Percentiles rank a stretch among this genome's conserved stretches.
Conservation (phyloP, 192 early-diverging fungal species). For the Backusella psychrophila region DNA sequence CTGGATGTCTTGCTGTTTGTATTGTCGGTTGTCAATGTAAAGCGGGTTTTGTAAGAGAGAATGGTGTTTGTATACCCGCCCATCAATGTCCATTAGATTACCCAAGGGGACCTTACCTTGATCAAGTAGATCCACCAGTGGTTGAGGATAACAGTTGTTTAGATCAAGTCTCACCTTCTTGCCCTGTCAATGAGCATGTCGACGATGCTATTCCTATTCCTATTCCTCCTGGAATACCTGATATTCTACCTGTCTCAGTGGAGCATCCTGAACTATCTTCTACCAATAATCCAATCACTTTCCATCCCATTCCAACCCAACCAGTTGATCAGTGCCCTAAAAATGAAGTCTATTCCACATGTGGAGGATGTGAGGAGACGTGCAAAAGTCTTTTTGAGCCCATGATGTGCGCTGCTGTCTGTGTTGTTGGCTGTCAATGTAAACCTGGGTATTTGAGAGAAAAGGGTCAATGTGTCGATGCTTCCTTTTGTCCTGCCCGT, state of each 20-base stretch:
- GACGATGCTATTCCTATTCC: not conserved
- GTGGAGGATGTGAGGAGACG: not conserved
- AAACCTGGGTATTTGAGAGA: not conserved
- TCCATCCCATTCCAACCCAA: not conserved
- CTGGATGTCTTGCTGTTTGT: not conserved
- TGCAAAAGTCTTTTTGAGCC: not conserved
- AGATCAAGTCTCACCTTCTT: not conserved
- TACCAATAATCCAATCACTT: not conserved
- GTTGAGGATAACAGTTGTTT: not conserved
- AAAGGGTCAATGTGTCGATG: not conserved
- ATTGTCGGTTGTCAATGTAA: not conserved
- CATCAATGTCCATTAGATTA: not conserved
- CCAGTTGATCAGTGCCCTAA: not conserved
- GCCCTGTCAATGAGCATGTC: not conserved
- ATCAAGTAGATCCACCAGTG: not conserved
- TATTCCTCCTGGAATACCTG: not conserved
- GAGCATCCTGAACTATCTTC: not conserved
- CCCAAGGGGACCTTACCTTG: not conserved
- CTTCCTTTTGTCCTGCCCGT: not conserved
- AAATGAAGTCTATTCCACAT: not conserved
- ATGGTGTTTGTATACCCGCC: not conserved
- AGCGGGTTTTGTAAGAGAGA: not conserved
- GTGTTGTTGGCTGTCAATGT: not conserved
- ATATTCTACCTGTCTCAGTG: not conserved
- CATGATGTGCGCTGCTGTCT: not conserved